Evolutionary conservation across 2,329 filamentous ascomycete species (phyloP).

Genomic region (Fusarium sp.): DNA sequence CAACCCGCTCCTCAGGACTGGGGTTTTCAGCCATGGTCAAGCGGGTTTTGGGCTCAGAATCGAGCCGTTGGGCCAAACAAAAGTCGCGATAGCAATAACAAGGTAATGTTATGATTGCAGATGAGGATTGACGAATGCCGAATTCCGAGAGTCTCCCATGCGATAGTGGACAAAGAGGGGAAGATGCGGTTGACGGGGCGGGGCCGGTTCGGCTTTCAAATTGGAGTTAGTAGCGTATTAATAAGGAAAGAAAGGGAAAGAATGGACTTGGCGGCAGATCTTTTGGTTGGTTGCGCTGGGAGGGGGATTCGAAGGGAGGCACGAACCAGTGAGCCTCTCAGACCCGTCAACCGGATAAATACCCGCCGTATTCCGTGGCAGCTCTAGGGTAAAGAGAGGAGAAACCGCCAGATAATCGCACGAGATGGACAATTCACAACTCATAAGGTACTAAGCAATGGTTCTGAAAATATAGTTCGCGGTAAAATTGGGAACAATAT

Average conservation of each 20-base stretch:
- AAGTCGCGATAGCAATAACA: constrained; percentile 38
- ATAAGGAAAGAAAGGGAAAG: constrained; percentile 15
- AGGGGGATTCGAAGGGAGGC: constrained; percentile 11
- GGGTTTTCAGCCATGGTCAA: constrained; percentile 61
- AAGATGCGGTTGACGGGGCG: constrained; percentile 42
- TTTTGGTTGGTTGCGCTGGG: constrained; percentile 30
- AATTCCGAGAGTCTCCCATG: constrained; percentile 53
- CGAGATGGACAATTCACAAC: background rate
- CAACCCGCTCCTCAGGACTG: constrained; percentile 60
- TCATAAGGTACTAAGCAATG: no score
- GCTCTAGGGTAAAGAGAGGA: background rate
- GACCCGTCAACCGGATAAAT: constrained; percentile 29
- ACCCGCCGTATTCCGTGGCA: constrained; percentile 14
- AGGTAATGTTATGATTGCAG: constrained; percentile 47
- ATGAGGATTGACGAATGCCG: constrained; percentile 53
- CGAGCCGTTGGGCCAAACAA: constrained; percentile 46
- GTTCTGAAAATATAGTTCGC: no score
- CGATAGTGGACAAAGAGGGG: constrained; percentile 46
- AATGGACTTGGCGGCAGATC: constrained; percentile 28
- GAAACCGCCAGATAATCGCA: no score
- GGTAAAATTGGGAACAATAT: no score
- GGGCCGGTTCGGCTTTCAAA: constrained; percentile 47
- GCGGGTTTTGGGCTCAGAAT: constrained; percentile 41
- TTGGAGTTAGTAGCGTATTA: constrained; percentile 18
- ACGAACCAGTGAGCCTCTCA: constrained; percentile 25